phyloP scores from a whole-genome alignment of 2,329 filamentous ascomycete genomes.

The Zasmidium citrigriseum region DNA sequence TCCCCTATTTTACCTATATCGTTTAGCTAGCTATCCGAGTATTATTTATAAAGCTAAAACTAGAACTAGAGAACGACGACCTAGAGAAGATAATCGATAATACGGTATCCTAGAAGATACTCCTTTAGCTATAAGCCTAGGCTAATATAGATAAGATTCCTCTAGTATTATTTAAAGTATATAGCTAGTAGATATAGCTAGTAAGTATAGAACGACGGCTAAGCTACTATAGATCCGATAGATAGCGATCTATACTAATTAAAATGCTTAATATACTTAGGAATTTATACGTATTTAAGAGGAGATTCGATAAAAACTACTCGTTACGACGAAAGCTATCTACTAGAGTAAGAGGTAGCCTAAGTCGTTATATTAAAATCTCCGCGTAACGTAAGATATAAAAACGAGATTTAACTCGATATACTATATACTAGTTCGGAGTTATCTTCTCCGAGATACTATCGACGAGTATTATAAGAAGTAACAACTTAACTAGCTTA shows the following conservation, averaged over 20 bases:
- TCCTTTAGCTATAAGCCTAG: no score
- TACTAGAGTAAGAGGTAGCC: not conserved
- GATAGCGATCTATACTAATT: not conserved
- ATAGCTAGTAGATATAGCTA: not conserved
- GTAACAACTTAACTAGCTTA: not conserved
- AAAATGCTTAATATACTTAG: not conserved
- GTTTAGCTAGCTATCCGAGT: no score
- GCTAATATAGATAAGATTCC: no score
- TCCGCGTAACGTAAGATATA: not conserved
- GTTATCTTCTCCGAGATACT: not conserved
- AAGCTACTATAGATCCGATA: not conserved
- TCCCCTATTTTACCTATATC: no score
- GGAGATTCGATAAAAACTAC: not conserved
- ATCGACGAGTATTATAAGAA: not conserved
- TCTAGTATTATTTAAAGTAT: not conserved
- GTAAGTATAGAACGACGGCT: no score
- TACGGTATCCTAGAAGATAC: no score
- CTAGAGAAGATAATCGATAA: no score
- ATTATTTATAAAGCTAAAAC: no score
- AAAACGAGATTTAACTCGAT: not conserved
- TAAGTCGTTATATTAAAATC: not conserved
- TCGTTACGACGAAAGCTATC: not conserved
- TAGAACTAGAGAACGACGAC: no score
- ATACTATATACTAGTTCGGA: not conserved
- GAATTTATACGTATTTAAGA: not conserved